A percentile compares a stretch with the other conserved stretches of the same genome.
Evolutionary conservation across 192 early-diverging fungal genomes (phyloP).

Genomic region (Mortierella claussenii): DNA sequence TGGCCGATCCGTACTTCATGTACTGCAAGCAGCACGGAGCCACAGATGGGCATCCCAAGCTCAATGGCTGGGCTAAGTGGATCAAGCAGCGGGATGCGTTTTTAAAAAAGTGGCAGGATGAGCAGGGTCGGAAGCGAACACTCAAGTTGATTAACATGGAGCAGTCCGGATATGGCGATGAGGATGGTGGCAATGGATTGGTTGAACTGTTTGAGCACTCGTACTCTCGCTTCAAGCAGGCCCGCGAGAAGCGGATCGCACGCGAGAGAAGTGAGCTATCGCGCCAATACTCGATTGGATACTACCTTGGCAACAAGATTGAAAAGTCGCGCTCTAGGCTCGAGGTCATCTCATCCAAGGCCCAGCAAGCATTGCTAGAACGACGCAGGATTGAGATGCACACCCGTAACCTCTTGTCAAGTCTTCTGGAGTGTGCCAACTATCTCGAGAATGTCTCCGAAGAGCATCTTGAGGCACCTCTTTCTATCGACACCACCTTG

Average conservation of each 20-base stretch:
- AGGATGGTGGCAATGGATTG: slow-evolving; percentile 26
- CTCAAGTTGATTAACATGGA: slow-evolving; percentile 26
- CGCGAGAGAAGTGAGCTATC: slow-evolving; percentile 42
- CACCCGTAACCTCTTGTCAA: slow-evolving; percentile 47
- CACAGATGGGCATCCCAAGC: slow-evolving; percentile 38
- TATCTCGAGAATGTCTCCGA: slow-evolving; percentile 41
- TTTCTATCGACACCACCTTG: slow-evolving; percentile 49
- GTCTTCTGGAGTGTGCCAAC: slow-evolving; percentile 46
- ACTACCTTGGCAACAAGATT: slow-evolving; percentile 45
- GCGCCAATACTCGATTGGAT: slow-evolving; percentile 47
- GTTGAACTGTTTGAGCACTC: slow-evolving; percentile 55
- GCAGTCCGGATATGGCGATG: slow-evolving; percentile 8
- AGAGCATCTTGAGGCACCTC: slow-evolving; percentile 37
- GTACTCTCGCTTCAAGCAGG: slow-evolving; percentile 46
- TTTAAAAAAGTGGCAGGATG: slow-evolving; percentile 48
- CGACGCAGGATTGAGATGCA: slow-evolving; percentile 35
- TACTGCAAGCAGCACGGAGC: slow-evolving; percentile 59
- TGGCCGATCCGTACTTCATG: slow-evolving; percentile 64
- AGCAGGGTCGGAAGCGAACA: slow-evolving; percentile 35
- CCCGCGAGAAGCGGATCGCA: slow-evolving; percentile 48
- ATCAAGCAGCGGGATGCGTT: slow-evolving; percentile 53
- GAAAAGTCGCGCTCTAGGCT: slow-evolving; percentile 48
- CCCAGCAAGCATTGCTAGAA: slow-evolving; percentile 32
- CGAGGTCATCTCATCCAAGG: slow-evolving; percentile 40
- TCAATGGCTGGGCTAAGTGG: slow-evolving; percentile 61